Evolutionary conservation across 2,329 filamentous ascomycete species (phyloP).

Genomic region (Fusarium anthophilum): DNA sequence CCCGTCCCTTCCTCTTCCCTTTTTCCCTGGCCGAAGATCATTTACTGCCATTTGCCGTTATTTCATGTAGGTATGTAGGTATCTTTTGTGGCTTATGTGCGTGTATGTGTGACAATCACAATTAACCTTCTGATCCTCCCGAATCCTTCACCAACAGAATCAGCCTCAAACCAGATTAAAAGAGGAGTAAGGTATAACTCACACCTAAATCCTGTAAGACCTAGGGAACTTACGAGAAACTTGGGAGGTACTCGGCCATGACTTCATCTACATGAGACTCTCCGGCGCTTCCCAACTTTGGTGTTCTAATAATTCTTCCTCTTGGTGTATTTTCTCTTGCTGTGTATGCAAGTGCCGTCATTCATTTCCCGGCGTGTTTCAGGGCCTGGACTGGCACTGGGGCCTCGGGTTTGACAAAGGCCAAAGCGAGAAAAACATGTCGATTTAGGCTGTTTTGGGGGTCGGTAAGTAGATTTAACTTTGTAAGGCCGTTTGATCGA

Average conservation of each 20-base stretch:
- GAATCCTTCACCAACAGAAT: background rate
- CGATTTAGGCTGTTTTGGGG: background rate
- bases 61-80: background rate
- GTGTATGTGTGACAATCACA: slow-evolving; percentile 20
- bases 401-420: background rate
- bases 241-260: background rate
- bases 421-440: background rate
- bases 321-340: background rate
- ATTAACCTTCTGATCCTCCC: slow-evolving; percentile 8
- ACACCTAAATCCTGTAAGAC: background rate
- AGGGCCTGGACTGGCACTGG: slow-evolving; percentile 1
- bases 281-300: background rate
- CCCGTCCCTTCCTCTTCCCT: background rate
- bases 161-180: background rate
- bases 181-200: background rate
- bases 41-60: background rate
- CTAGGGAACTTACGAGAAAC: background rate
- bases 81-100: background rate
- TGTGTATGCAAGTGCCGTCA: slow-evolving; percentile 3
- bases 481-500: background rate
- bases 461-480: background rate
- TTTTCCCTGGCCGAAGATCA: no score
- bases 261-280: slow-evolving; percentile 9
- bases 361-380: slow-evolving; percentile 20
- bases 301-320: background rate